Evolutionary conservation across 2,329 filamentous ascomycete genomes (phyloP).

Genomic region (Fusarium aywerte): DNA sequence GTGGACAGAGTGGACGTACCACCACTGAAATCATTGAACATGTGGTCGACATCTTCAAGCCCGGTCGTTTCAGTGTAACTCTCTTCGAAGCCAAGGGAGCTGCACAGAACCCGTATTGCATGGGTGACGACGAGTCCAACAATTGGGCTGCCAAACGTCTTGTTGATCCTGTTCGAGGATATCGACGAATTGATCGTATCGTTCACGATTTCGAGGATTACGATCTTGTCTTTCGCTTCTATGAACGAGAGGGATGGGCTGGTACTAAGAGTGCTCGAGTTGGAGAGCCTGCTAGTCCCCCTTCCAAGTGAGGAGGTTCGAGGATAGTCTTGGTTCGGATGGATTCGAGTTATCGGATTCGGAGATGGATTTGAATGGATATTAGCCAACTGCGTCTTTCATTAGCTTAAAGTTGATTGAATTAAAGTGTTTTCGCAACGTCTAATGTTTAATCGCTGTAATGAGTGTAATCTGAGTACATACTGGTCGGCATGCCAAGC

Average conservation of each 20-base stretch:
- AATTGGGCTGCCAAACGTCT: conserved; percentile 58
- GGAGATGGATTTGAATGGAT: background rate
- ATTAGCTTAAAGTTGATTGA: conserved; percentile 2
- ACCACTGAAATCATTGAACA: conserved; percentile 93
- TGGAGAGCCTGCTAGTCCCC: conserved; percentile 57
- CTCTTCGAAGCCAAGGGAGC: conserved; percentile 88
- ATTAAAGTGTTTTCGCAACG: background rate
- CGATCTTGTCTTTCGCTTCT: conserved; percentile 95
- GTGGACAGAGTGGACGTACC: conserved; percentile 85
- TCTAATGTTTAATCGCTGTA: background rate
- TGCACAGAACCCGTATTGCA: conserved; percentile 56
- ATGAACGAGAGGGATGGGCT: conserved; percentile 85
- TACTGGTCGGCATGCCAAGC: background rate
- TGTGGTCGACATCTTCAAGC: conserved; percentile 95
- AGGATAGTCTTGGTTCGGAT: background rate
- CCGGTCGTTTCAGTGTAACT: conserved; percentile 96
- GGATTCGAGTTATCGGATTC: background rate
- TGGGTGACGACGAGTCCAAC: conserved; percentile 54
- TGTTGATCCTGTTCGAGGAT: conserved; percentile 85
- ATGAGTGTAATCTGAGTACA: background rate
- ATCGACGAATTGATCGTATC: conserved; percentile 90
- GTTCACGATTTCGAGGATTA: conserved; percentile 98
- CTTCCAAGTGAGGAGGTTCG: conserved; percentile 40
- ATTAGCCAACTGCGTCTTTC: conserved; percentile 9
- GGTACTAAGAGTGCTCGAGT: conserved; percentile 64